Conservation (phyloP, 2,329 filamentous ascomycete species). For the Dactylellina drechsleri region DNA sequence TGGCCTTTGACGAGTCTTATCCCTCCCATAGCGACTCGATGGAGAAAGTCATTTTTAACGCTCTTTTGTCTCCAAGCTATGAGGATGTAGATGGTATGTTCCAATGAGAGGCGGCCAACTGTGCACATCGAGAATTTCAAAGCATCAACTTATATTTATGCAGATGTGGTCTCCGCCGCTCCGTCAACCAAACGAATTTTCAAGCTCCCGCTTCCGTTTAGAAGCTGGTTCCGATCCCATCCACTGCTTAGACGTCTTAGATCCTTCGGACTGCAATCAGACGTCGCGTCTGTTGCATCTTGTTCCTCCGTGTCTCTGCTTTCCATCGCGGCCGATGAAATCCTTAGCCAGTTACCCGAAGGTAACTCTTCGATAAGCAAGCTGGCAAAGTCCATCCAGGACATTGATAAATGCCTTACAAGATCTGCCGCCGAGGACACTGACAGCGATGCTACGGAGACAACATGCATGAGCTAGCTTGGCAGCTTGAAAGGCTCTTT, state of each 20-base stretch:
- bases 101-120: not conserved
- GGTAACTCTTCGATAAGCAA: slow-evolving; percentile 15
- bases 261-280: slow-evolving; percentile 27
- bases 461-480: slow-evolving; percentile 25
- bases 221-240: slow-evolving; percentile 34
- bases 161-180: slow-evolving; percentile 24
- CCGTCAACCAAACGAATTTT: slow-evolving; percentile 13
- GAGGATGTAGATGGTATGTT: slow-evolving; percentile 38
- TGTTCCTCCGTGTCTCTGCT: slow-evolving; percentile 27
- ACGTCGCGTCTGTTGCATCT: slow-evolving; percentile 8
- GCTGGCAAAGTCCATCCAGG: slow-evolving; percentile 27
- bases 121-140: too few relatives aligned
- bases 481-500: slow-evolving; percentile 25
- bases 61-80: slow-evolving; percentile 35
- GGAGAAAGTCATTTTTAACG: slow-evolving; percentile 34
- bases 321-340: slow-evolving; percentile 18
- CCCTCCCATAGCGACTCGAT: slow-evolving; percentile 46
- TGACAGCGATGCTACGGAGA: slow-evolving; percentile 19
- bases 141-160: too few relatives aligned
- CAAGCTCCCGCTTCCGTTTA: slow-evolving; percentile 21
- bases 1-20: slow-evolving; percentile 43
- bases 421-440: not conserved
- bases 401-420: slow-evolving; percentile 29
- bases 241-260: slow-evolving; percentile 25
- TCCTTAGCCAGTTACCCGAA: slow-evolving; percentile 32